phyloP scores from a whole-genome alignment of 768 basidiomycete genomes.

The Thelephora ganbajun region DNA sequence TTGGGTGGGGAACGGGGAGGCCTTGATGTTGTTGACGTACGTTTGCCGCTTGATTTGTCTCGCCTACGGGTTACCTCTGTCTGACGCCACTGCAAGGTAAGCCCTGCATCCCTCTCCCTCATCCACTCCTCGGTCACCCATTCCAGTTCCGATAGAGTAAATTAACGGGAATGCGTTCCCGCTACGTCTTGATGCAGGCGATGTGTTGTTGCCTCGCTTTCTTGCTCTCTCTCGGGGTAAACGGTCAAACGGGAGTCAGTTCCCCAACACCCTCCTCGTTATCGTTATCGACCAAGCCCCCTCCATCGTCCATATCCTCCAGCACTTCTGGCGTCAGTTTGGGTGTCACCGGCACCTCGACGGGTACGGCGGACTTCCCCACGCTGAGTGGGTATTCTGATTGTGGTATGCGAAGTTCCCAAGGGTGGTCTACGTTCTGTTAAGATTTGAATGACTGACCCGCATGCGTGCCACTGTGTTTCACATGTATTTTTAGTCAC shows the following conservation, averaged over 20 bases:
- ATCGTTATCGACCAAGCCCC: not conserved
- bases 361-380: not conserved
- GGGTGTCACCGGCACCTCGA: not conserved
- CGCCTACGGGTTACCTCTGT: too few relatives aligned
- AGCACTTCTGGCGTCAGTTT: not conserved
- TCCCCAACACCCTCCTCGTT: not conserved
- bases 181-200: not conserved
- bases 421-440: not conserved
- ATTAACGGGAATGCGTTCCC: too few relatives aligned
- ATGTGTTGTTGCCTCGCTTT: not conserved
- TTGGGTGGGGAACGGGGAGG: too few relatives aligned
- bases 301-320: not conserved
- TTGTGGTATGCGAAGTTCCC: not conserved
- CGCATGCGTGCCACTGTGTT: too few relatives aligned
- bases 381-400: not conserved
- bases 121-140: too few relatives aligned
- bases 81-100: too few relatives aligned
- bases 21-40: too few relatives aligned
- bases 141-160: too few relatives aligned
- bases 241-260: too few relatives aligned
- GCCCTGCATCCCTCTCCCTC: too few relatives aligned
- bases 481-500: not conserved
- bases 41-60: too few relatives aligned
- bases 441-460: not conserved
- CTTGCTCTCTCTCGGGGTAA: not conserved